Conservation (phyloP, 2,329 filamentous ascomycete genomes). For the Penicillium sclerotiorum region DNA sequence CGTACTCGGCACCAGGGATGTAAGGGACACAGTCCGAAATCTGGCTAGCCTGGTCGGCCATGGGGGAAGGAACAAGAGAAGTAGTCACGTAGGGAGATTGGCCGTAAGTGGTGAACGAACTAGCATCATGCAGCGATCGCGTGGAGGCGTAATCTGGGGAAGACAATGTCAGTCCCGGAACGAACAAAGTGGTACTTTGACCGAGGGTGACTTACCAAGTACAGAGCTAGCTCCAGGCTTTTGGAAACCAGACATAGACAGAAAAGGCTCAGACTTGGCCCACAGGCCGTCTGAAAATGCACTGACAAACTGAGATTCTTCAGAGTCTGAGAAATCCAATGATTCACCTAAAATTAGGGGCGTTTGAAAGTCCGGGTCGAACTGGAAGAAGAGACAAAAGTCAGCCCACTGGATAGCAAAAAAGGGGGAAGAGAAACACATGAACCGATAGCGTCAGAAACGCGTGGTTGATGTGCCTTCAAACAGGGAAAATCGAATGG, state of each 20-base stretch:
- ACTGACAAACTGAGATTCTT: conserved; percentile 48
- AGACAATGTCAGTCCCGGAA: conserved; percentile 15
- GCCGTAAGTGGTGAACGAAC: conserved; percentile 45
- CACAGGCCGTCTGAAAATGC: conserved; percentile 54
- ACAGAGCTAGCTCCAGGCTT: conserved; percentile 76
- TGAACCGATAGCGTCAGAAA: no score
- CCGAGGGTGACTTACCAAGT: conserved; percentile 68
- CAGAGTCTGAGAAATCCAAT: conserved; percentile 48
- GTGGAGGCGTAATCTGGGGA: conserved; percentile 40
- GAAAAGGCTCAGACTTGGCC: conserved; percentile 62
- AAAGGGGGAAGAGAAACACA: no score
- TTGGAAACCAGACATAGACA: conserved; percentile 80
- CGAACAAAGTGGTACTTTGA: not conserved
- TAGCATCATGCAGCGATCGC: conserved; percentile 42
- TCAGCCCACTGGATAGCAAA: conserved; percentile 17
- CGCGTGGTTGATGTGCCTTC: conserved; percentile 9
- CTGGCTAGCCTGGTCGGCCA: conserved; percentile 45
- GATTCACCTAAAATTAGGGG: conserved; percentile 52
- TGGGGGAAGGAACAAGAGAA: conserved; percentile 43
- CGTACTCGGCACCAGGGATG: conserved; percentile 40
- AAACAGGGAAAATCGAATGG: conserved; percentile 22
- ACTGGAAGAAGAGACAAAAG: conserved; percentile 27
- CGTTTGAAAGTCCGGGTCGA: conserved; percentile 49
- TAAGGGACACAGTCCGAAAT: conserved; percentile 46
- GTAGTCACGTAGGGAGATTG: conserved; percentile 43